Base-by-base conservation (phyloP, 139 green algal species). In the Coelastrella sp. region DNA sequence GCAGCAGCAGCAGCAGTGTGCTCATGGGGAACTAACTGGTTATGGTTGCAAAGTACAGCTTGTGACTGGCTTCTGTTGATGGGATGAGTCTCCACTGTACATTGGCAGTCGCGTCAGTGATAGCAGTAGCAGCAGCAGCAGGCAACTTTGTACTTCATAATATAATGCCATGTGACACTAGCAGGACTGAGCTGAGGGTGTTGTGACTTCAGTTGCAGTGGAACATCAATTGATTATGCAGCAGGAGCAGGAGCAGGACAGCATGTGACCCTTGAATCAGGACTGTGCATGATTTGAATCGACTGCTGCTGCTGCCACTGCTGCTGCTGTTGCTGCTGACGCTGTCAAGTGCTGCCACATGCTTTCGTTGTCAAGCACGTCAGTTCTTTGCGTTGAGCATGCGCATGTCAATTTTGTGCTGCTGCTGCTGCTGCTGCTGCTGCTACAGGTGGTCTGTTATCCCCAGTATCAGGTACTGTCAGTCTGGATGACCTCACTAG, bases 391-490 rank as follows among this genome's bases (percentile, higher is more conserved):
- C 58, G 1, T 24, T 57, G 14, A 14, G 24, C 57, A 35, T 84
- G 56, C 19, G 17, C 3, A 27, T 61, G n/a, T 25, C 58, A 35
- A n/a, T 86, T 6, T 15, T n/a, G 17, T 86, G 58, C 60, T 74
- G 76, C 35, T 78, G 70, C 78, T 81, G 74, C 15, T 81, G 25
- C 56, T 61, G 56, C 57, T 81, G 74, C 15, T 81, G 25, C 56
- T 61, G 56, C 57, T 74, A 59, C 81, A 86, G 79, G 25, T 58
- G 79, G 79, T 24, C 24, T 74, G 81, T 70, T 86, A 56, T 15
- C 22, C 4, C 58, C 8, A 5, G 60, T 70, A n/a, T 75, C 58
- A 25, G 81, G 81, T n/a, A 65, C 35, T 10, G 81, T 86, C 11
- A 24, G 20, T 11, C 81, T 86, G 20, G 27, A 65, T 25, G 65